Base-by-base conservation (phyloP, 1,139 yeast species). In the Suhomyces coccinellae region DNA sequence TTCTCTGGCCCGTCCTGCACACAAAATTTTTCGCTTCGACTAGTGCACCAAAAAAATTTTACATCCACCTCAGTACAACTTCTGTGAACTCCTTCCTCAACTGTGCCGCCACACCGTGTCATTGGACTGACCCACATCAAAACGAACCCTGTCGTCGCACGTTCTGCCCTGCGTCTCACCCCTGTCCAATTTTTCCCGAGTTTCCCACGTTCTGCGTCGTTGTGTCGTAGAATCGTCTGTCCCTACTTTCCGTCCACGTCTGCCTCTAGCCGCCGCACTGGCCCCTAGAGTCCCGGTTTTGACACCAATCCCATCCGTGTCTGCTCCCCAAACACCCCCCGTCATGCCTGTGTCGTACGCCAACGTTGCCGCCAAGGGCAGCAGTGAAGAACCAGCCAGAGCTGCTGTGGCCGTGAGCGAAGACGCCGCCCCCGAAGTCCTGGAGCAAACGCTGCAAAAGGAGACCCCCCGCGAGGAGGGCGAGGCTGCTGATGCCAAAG, bases 291-390 rank as follows among this genome's bases (percentile, higher is more conserved):
- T 20, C 8, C 24, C 24, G 24, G 9, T 20, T 4, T 20, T 6
- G 24, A 4, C 24, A 2, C 8, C 24, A 20, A 20, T 10, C 34
- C 34, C 34, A 6, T 7, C 33, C 12, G 11, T 15, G 32, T 30
- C 33, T 4, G 15, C 13, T 6, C 8, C 15, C 33, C 33, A 30
- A 26, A 6, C 29, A 3, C n/a, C 29, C 13, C 16, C 16, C 33
- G 22, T 41, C 28, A 44, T 49, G 51, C 52, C 65, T 30, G 51
- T 66, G 52, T 56, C 69, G 42, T 73, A 73, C 54, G 77, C 77
- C 49, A 70, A 71, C 49, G 65, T 68, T 41, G 78, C 75, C 50
- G 75, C 75, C 49, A 63, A 61, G 46, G 73, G 54, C 40, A 22
- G 43, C 31, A 38, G 36, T 24, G 50, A 41, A 20, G 40, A 41